These are phyloP conservation scores for Emiliania huxleyi DNA, from an alignment of 78 protist species.

Conservation along the genomic window DNA sequence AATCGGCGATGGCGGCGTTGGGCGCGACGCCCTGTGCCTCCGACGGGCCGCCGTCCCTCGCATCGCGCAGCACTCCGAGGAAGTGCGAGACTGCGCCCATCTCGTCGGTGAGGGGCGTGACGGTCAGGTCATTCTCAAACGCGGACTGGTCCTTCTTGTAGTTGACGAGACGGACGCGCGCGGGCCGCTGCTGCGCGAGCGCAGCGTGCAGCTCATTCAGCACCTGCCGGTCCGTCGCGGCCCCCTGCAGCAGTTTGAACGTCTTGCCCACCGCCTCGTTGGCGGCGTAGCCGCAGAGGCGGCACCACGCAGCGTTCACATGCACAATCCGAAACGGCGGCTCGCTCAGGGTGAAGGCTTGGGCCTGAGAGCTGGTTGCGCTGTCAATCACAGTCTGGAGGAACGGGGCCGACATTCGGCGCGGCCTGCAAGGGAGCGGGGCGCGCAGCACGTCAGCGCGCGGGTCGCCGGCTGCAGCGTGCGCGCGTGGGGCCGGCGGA, in stretches of 20 bases:
- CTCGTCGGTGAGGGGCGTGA: not conserved
- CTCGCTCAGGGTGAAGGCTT: not conserved
- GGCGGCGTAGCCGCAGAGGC: not conserved
- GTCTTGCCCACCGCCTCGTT: not conserved
- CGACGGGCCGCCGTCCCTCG: not conserved
- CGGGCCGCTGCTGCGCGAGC: not conserved
- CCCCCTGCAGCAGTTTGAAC: not conserved
- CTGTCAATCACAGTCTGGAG: not conserved
- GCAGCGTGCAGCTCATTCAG: not conserved
- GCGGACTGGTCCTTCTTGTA: not conserved
- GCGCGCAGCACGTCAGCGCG: no score
- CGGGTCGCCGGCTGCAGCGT: no score
- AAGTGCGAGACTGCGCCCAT: not conserved
- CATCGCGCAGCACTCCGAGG: not conserved
- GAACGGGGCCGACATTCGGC: no score
- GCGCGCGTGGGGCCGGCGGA: no score
- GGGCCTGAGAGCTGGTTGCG: not conserved
- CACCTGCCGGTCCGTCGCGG: not conserved
- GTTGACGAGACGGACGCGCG: not conserved
- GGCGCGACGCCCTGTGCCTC: not conserved
- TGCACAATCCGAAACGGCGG: not conserved
- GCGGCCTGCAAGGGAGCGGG: no score
- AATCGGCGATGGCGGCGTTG: not conserved
- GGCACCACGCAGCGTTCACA: not conserved
- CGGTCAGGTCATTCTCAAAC: not conserved